phyloP scores from a whole-genome alignment of 1,139 yeast genomes.

The Komagataea norvegica region DNA sequence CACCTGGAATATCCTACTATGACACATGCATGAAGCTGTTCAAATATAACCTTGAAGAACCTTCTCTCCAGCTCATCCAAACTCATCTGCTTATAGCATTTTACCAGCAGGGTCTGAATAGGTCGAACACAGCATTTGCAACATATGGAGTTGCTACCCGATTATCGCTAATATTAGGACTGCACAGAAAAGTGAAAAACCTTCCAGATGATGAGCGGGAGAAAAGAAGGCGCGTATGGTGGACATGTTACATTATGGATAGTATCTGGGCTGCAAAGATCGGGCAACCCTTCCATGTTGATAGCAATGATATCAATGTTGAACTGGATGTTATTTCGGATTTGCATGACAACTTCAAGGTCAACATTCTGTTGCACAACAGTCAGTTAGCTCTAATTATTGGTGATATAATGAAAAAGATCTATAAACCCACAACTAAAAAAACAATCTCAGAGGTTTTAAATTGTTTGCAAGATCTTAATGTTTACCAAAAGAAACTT shows the following conservation, averaged over 20 bases:
- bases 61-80: conserved; percentile 39
- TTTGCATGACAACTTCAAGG: conserved; percentile 31
- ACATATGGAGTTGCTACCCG: conserved; percentile 48
- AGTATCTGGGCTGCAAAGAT: conserved; percentile 48
- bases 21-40: conserved; percentile 39
- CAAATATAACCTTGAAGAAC: conserved; percentile 38
- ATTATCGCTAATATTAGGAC: conserved; percentile 41
- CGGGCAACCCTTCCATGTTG: conserved; percentile 42
- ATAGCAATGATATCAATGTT: conserved; percentile 47
- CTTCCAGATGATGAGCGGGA: conserved; percentile 30
- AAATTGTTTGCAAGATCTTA: conserved; percentile 15
- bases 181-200: conserved; percentile 36
- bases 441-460: conserved; percentile 18
- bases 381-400: conserved; percentile 16
- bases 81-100: conserved; percentile 43
- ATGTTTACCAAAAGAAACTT: conserved; percentile 21
- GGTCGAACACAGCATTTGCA: conserved; percentile 45
- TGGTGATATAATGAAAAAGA: conserved; percentile 19
- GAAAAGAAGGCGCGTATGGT: conserved; percentile 46
- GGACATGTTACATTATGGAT: conserved; percentile 50
- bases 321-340: conserved; percentile 40
- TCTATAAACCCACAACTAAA: conserved; percentile 19
- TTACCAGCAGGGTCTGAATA: conserved; percentile 43
- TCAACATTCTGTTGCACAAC: conserved; percentile 21
- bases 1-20: conserved; percentile 34